Percentiles rank a stretch among this genome's conserved stretches.
Conservation (phyloP, 805 yeast species). For the Schwanniomyces yamadae region DNA sequence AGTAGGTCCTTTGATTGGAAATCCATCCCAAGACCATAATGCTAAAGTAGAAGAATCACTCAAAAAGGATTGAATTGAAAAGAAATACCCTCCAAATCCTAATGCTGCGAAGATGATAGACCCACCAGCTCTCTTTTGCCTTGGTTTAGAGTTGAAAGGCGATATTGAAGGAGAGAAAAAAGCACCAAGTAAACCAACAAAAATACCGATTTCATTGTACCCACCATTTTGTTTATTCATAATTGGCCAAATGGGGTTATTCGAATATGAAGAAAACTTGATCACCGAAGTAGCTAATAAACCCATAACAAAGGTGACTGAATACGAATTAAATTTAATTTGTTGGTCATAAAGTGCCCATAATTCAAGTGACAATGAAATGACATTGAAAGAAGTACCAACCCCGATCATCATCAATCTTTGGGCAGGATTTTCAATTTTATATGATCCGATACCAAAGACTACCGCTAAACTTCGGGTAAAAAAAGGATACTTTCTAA, state of each 20-base stretch:
- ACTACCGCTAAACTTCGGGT: conserved; percentile 55
- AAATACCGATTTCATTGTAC: conserved; percentile 67
- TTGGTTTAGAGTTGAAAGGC: conserved; percentile 14
- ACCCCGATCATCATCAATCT: conserved; percentile 65
- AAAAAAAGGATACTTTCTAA: conserved; percentile 48
- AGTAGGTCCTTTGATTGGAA: conserved; percentile 79
- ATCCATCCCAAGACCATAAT: conserved; percentile 98
- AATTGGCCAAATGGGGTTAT: conserved; percentile 96
- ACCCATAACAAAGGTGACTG: conserved; percentile 66
- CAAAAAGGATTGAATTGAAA: conserved; percentile 68
- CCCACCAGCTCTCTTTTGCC: conserved; percentile 31
- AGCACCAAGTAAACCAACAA: conserved; percentile 63
- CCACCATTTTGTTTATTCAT: conserved; percentile 88
- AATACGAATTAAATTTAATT: conserved; percentile 41
- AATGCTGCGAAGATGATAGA: conserved; percentile 51
- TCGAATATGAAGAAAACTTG: conserved; percentile 75
- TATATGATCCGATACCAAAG: conserved; percentile 75
- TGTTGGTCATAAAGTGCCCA: conserved; percentile 29
- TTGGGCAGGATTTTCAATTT: conserved; percentile 63
- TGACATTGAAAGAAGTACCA: conserved; percentile 63
- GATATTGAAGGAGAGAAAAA: conserved; percentile 50
- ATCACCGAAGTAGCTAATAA: conserved; percentile 69
- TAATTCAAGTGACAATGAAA: conserved; percentile 59
- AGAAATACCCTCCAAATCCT: conserved; percentile 78
- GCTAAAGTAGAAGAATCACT: conserved; percentile 84